Evolutionary conservation across 768 basidiomycete species (phyloP), one percentile per base, ranked within the genome.

Genomic region (Coprinopsis marcescibilis): DNA sequence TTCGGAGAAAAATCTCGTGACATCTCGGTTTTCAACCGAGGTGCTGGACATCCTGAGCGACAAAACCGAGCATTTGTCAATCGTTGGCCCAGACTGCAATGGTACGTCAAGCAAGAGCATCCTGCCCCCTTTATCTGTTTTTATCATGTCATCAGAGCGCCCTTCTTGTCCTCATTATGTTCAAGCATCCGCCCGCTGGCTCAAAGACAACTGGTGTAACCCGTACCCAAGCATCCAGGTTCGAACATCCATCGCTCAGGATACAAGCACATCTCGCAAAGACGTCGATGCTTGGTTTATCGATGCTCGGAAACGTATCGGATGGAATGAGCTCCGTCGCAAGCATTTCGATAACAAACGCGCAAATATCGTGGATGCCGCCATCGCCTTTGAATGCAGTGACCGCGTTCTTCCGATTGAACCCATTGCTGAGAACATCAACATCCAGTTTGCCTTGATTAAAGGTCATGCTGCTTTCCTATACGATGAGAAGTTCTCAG

Each of bases 141-240:
- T n/a, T n/a, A n/a, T n/a, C n/a, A n/a, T n/a, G n/a, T n/a, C n/a
- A n/a, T n/a, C n/a, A n/a, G n/a, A n/a, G n/a, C n/a, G n/a, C n/a
- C n/a, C n/a, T n/a, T n/a, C n/a, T n/a, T n/a, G n/a, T n/a, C 38
- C 38, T 24, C 20, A 5, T 19, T 58, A 59, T 27, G 37, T 58
- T 0, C 39, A 48, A 19, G 39, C 20, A 2, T 36, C 52, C 2
- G 20, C 32, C 8, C 10, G 29, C 24, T 53, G 52, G 48, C 33
- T 53, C 12, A n/a, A 26, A 24, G 25, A 33, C 10, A 53, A 53
- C 20, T 37, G 35, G n/a, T 33, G 25, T 34, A 45, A 53, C 36
- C 52, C 52, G 8, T 53, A 53, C 33, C 52, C 52, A 20, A 33
- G 44, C 11, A 14, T 10, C 39, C 13, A 26, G 14, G 39, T 36